Percentiles rank a stretch among this genome's conserved stretches.
phyloP scores from a whole-genome alignment of 805 yeast genomes.

The Nakazawaea ambrosiae region DNA sequence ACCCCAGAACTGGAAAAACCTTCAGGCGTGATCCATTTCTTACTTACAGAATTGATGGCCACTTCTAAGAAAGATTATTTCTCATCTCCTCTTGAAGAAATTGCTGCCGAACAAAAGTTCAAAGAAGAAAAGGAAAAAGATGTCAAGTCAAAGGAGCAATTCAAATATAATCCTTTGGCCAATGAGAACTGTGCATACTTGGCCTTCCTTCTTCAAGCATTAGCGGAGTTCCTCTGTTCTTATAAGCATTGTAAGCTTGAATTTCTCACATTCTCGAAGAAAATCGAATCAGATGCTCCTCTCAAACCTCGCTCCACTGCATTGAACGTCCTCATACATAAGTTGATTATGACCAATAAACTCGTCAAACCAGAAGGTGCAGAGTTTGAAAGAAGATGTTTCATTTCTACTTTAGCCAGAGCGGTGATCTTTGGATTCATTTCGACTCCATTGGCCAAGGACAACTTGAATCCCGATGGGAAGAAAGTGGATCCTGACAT shows the following conservation, averaged over 20 bases:
- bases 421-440: slow-evolving; percentile 56
- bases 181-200: slow-evolving; percentile 60
- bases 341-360: slow-evolving; percentile 53
- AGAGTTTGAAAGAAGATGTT: slow-evolving; percentile 42
- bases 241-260: slow-evolving; percentile 79
- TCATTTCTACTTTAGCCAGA: slow-evolving; percentile 56
- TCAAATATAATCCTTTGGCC: slow-evolving; percentile 9
- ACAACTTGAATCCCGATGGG: slow-evolving; percentile 35
- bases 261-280: slow-evolving; percentile 70
- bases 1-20: slow-evolving; percentile 11
- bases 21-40: slow-evolving; percentile 56
- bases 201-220: slow-evolving; percentile 57
- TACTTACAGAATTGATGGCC: slow-evolving; percentile 60
- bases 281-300: slow-evolving; percentile 27
- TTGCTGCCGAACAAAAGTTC: slow-evolving; percentile 19
- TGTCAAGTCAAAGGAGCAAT: slow-evolving; percentile 16
- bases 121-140: slow-evolving; percentile 18
- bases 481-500: slow-evolving; percentile 60
- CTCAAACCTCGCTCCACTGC: slow-evolving; percentile 72
- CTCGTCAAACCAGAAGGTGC: slow-evolving; percentile 29
- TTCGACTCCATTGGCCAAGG: slow-evolving; percentile 48
- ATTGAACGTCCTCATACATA: slow-evolving; percentile 69
- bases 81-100: slow-evolving; percentile 15
- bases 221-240: slow-evolving; percentile 69
- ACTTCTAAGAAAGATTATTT: slow-evolving; percentile 21